These are phyloP conservation scores for Chondrostereum purpureum DNA, from an alignment of 1,284 basidiomycete genomes.

Conservation along the genomic window DNA sequence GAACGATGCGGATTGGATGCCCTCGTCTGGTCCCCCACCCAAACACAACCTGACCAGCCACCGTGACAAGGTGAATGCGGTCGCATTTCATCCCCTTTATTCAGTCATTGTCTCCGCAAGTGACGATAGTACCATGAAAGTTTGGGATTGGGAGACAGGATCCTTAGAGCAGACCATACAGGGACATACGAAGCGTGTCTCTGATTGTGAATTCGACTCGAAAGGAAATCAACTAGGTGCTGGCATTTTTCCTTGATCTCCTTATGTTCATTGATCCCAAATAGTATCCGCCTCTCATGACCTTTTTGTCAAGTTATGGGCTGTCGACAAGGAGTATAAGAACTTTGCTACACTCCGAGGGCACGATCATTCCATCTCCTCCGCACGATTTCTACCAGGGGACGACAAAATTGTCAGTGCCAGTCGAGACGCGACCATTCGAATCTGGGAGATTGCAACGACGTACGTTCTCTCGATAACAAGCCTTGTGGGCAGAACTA, in stretches of 20 bases:
- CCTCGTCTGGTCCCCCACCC: constrained; percentile 49
- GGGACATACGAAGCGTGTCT: constrained; percentile 71
- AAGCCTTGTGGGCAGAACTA: too few relatives aligned
- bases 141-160: constrained; percentile 84
- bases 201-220: constrained; percentile 68
- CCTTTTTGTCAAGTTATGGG: constrained; percentile 77
- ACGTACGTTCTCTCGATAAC: too few relatives aligned
- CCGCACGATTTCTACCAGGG: constrained; percentile 65
- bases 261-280: neutral
- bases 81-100: constrained; percentile 72
- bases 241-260: constrained; percentile 4
- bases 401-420: constrained; percentile 66
- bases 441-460: constrained; percentile 68
- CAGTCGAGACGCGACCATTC: constrained; percentile 66
- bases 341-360: constrained; percentile 69
- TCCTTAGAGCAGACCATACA: constrained; percentile 74
- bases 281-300: constrained; percentile 72
- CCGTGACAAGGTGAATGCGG: constrained; percentile 51
- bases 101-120: constrained; percentile 61
- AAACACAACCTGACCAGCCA: constrained; percentile 63
- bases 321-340: constrained; percentile 66
- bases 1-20: constrained; percentile 57
- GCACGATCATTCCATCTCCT: constrained; percentile 61
- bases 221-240: constrained; percentile 63
- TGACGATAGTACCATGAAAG: constrained; percentile 69